phyloP scores from a whole-genome alignment of 139 green algal genomes.

The Pseudopediastrum boryanum region DNA sequence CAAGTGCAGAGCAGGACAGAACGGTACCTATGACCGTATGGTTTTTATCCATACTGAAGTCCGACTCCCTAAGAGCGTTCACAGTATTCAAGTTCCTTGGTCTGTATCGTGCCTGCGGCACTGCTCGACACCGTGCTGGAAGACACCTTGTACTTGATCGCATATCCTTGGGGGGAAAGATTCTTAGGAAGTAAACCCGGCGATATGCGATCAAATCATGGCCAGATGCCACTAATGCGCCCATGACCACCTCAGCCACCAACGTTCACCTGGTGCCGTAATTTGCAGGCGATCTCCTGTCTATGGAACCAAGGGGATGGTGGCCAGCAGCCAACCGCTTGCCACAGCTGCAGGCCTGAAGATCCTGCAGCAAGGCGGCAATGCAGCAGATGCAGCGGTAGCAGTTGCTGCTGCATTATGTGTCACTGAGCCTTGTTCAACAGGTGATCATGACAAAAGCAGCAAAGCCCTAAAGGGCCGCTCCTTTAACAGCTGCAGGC shows the following conservation, averaged over 20 bases:
- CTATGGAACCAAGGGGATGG: conserved; percentile 59
- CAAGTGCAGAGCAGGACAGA: no score
- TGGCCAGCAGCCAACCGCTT: conserved; percentile 65
- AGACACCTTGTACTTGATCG: no score
- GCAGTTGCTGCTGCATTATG: conserved; percentile 71
- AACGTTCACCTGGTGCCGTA: neutral
- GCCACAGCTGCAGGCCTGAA: conserved; percentile 66
- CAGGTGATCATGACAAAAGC: conserved; percentile 46
- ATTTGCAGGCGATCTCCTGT: conserved; percentile 55
- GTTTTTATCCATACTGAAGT: no score
- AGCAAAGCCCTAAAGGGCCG: neutral
- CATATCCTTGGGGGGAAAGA: no score
- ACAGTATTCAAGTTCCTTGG: no score
- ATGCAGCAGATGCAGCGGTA: conserved; percentile 78
- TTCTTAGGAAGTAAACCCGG: no score
- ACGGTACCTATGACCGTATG: no score
- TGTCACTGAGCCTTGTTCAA: conserved; percentile 75
- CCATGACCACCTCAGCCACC: neutral
- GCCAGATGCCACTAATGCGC: neutral
- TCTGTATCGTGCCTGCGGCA: no score
- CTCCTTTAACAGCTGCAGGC: neutral
- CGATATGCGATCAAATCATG: no score
- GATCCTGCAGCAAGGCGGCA: conserved; percentile 72
- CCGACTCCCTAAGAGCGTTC: no score
- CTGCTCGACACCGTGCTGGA: no score